Conservation (phyloP, 306 rosid species). For the Phaseolus lunatus region DNA sequence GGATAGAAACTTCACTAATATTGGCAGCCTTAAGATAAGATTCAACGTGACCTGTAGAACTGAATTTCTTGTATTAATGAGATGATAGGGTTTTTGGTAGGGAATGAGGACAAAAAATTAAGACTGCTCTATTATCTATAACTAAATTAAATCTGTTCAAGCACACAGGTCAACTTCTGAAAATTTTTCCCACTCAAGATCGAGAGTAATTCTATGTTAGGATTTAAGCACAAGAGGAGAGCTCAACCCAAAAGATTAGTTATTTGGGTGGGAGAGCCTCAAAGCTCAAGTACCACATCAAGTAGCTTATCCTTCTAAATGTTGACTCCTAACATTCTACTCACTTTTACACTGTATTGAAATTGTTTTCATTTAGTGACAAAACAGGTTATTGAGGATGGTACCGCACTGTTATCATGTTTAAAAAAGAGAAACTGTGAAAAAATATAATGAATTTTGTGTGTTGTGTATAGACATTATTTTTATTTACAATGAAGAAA, state of each 20-base stretch:
- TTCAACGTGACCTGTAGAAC: constrained; percentile 1
- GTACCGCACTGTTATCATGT: too few species aligned
- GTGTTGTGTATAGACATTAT: too few species aligned
- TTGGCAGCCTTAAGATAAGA: constrained; percentile 5
- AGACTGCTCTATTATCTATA: background rate
- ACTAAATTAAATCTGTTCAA: background rate
- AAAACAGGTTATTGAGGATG: too few species aligned
- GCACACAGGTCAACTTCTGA: background rate
- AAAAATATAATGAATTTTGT: too few species aligned
- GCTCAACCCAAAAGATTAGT: too few species aligned
- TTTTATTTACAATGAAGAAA: too few species aligned
- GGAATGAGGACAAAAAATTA: background rate
- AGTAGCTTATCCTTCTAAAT: too few species aligned
- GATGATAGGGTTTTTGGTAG: background rate
- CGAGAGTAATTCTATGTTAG: background rate
- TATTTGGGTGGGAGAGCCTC: too few species aligned
- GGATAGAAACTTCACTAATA: constrained; percentile 3
- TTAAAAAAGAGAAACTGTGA: too few species aligned
- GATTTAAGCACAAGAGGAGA: too few species aligned
- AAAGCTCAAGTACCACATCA: too few species aligned
- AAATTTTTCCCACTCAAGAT: background rate
- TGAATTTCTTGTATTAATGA: constrained; percentile 17
- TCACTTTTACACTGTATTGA: background rate
- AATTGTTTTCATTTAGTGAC: background rate
- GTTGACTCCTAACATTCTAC: too few species aligned